Base-by-base conservation (phyloP, 306 rosid species). In the Castanopsis chinensis region DNA sequence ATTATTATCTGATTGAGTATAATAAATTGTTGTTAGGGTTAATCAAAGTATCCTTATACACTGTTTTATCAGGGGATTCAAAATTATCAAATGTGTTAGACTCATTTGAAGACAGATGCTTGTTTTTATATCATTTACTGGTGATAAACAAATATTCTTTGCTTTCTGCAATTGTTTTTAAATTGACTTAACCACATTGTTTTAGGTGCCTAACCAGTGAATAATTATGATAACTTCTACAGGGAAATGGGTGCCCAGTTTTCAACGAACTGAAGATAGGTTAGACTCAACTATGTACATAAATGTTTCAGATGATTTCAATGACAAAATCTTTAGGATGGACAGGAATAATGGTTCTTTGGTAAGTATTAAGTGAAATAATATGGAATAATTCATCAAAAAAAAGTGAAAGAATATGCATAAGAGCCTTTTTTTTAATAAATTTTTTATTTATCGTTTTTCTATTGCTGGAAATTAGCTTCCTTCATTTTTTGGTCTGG, bases 181-280 rank as follows among this genome's bases (percentile, higher is more conserved):
- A 79, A 49, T 64, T 76, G 8, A 43, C 15, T 56, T 56, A 56
- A 28, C 15, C 64, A 13, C 37, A 1, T 63, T 37, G 10, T 35
- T 78, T 11, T 58, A 72, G 35, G 33, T 76, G 55, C 80, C 55
- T 72, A 70, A 73, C 74, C n/a, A 59, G 23, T 77, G 54, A 78
- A 79, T 82, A 68, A 75, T 54, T 69, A 6, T 57, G 61, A 57
- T 82, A 69, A 69, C 76, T 69, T 80, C 25, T 87, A 70, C 89
- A 95, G 99, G 87, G 74, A 84, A 83, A 80, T 68, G 87, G 87
- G 81, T 80, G 78, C 87, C 69, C 77, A 77, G 81, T 82, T 85
- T 80, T 82, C 92, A 77, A 80, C 79, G 76, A 68, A 72, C 83
- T 76, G 85, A 53, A n/a, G 68, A 78, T 49, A 58, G 81, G 76